phyloP scores from a whole-genome alignment of 257 asterid species.

The Jasminum sambac region DNA sequence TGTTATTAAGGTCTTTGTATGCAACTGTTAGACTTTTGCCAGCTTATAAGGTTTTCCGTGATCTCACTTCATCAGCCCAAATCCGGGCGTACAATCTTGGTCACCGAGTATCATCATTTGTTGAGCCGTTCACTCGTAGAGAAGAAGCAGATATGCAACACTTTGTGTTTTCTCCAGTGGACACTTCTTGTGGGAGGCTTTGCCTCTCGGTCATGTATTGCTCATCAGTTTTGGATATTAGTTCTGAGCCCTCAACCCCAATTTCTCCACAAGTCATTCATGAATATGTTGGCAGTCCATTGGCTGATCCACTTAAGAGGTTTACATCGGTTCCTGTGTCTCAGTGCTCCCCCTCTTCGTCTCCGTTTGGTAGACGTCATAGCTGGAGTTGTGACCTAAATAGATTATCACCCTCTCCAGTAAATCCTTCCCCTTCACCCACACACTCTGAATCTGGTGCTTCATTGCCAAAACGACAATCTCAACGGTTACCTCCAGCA shows the following conservation, averaged over 20 bases:
- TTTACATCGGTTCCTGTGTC: constrained; percentile 56
- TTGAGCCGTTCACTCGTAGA: constrained; percentile 73
- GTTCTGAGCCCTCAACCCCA: constrained; percentile 79
- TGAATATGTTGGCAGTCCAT: constrained; percentile 90
- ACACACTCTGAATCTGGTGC: constrained; percentile 69
- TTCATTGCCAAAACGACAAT: constrained; percentile 36
- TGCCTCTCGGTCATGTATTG: constrained; percentile 79
- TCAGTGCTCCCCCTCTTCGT: constrained; percentile 53
- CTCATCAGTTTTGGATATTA: constrained; percentile 55
- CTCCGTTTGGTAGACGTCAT: constrained; percentile 74
- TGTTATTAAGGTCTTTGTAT: constrained; percentile 73
- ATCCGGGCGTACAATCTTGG: constrained; percentile 59
- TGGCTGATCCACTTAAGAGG: constrained; percentile 85
- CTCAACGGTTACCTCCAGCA: constrained; percentile 60
- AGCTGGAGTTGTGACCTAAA: constrained; percentile 85
- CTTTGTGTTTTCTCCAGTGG: constrained; percentile 71
- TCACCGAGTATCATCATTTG: constrained; percentile 78
- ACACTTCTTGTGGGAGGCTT: constrained; percentile 80
- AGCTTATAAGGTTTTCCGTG: constrained; percentile 78
- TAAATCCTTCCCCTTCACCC: constrained; percentile 70
- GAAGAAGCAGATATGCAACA: constrained; percentile 90
- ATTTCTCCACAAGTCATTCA: constrained; percentile 73
- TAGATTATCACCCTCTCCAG: constrained; percentile 69
- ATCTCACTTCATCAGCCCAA: constrained; percentile 66
- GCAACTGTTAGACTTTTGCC: constrained; percentile 81